Base-by-base conservation (phyloP, 805 yeast species). In the Kuraishia ogatae region DNA sequence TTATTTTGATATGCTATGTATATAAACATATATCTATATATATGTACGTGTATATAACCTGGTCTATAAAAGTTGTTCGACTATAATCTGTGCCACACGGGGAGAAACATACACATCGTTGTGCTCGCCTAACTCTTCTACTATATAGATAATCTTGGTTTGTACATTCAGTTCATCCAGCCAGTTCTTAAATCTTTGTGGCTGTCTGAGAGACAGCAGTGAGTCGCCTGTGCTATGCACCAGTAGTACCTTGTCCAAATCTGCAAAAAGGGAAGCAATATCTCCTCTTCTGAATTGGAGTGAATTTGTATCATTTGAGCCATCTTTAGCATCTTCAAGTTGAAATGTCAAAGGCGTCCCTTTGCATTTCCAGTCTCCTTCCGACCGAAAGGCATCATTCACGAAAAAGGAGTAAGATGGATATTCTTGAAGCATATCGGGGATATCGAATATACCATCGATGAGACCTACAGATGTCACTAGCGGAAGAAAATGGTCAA, bases 381-480 rank as follows among this genome's bases (percentile, higher is more conserved):
- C 52, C 10, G 24, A 52, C 6, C 59, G 59, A 63, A 84, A 85
- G 0, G 94, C 91, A 47, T 79, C 80, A 2, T 67, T 59, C 0
- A 89, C 83, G 64, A 87, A 87, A 4, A 65, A 67, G 15, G 62
- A 60, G 65, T 88, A 89, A 4, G 60, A 61, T 0, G 88, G 87
- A 64, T 87, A 85, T 62, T 87, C 94, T 1, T 68, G 66, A 0
- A 85, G 58, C 53, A 89, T 66, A 13, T 71, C 71, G 0, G 55
- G 59, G 4, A 84, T 64, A 59, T 85, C 79, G 66, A 78, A 87
- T 53, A 89, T 89, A 0, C 96, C 96, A 62, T 88, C 96, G 1
- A 86, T 62, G 24, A 84, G 70, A 46, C 78, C 64, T 11, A 68
- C 57, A 48, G 65, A 53, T 1, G 60, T 55, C 50, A 71, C 56